Percentiles rank a stretch among this genome's conserved stretches.
Conservation (phyloP, 495 filamentous ascomycete genomes). For the Xylaria longipes region DNA sequence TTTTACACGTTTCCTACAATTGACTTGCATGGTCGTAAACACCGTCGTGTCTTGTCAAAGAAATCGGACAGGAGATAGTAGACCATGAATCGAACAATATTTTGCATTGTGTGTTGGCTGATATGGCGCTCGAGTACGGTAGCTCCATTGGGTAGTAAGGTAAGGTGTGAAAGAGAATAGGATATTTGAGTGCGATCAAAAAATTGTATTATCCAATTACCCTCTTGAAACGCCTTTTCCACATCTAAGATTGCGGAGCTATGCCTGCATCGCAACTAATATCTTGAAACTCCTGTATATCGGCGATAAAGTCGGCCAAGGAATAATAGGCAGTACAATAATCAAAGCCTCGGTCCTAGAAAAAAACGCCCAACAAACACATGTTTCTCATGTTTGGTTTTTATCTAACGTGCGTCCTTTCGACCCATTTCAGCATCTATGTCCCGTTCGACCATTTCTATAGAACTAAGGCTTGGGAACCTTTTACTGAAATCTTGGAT, state of each 20-base stretch:
- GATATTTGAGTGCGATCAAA: conserved; percentile 5
- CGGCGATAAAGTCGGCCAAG: background rate
- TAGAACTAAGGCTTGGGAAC: conserved; percentile 78
- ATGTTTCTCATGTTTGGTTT: conserved; percentile 17
- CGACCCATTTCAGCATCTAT: conserved; percentile 37
- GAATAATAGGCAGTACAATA: background rate
- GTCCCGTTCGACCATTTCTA: conserved; percentile 81
- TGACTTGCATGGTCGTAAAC: background rate
- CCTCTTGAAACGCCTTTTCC: conserved; percentile 24
- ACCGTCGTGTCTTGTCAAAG: background rate
- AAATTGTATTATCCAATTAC: conserved; percentile 25
- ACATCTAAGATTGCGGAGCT: conserved; percentile 14
- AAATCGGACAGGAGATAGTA: background rate
- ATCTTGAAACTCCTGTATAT: conserved; percentile 16
- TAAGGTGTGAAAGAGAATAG: background rate
- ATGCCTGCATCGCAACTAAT: conserved; percentile 2
- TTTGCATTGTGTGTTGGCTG: background rate
- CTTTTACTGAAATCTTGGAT: conserved; percentile 74
- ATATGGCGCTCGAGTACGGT: background rate
- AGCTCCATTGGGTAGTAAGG: background rate
- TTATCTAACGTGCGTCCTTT: conserved; percentile 28
- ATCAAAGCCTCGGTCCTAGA: background rate
- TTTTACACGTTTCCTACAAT: background rate
- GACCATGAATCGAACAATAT: background rate
- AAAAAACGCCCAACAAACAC: conserved; percentile 9